Conservation (phyloP, 306 rosid species). For the Rubus idaeus region DNA sequence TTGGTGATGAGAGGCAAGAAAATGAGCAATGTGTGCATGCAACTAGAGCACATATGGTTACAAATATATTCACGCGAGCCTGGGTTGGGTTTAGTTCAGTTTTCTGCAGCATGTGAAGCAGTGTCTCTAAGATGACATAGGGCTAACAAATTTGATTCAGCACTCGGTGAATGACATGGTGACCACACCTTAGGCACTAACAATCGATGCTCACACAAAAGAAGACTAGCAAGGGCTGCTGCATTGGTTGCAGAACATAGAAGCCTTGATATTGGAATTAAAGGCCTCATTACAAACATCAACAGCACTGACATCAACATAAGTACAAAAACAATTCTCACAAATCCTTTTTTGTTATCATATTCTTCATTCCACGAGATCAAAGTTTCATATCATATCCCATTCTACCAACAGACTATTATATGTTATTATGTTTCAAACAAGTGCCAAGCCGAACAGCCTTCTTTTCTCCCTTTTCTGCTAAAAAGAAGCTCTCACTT, state of each 20-base stretch:
- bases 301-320: too few relatives aligned
- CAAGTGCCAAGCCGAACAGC: too few relatives aligned
- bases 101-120: neutral
- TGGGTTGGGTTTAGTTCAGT: neutral
- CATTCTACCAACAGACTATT: too few relatives aligned
- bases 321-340: neutral
- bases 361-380: neutral
- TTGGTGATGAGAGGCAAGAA: neutral
- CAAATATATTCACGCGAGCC: neutral
- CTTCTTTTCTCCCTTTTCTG: too few relatives aligned
- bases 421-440: too few relatives aligned
- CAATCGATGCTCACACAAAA: neutral
- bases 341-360: neutral
- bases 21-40: neutral
- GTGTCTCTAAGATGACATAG: neutral
- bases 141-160: neutral
- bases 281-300: neutral
- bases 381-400: neutral
- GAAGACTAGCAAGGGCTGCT: neutral
- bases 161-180: neutral
- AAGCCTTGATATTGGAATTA: neutral
- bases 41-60: neutral
- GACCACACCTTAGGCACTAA: neutral
- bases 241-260: neutral
- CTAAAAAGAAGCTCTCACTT: too few relatives aligned